Evolutionary conservation across 2,329 filamentous ascomycete genomes (phyloP).

Genomic region (Clarireedia monteithiana): DNA sequence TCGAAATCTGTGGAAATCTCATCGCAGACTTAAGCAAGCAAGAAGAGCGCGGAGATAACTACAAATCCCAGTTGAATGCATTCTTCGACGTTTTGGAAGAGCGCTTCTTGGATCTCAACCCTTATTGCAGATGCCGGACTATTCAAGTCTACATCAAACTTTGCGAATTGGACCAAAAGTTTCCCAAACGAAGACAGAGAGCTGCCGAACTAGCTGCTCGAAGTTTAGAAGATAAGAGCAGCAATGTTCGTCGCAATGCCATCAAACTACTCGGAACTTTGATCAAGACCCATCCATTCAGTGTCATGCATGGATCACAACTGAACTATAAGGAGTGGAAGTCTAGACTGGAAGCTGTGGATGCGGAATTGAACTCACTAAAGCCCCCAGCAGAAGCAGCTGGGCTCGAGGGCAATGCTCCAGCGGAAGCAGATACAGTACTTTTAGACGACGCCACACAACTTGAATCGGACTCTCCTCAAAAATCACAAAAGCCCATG

Average conservation of each 20-base stretch:
- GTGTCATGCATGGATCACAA: constrained; percentile 81
- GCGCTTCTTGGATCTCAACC: constrained; percentile 92
- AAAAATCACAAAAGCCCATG: constrained; percentile 51
- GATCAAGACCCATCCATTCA: constrained; percentile 92
- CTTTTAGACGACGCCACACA: constrained; percentile 86
- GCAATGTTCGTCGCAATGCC: constrained; percentile 89
- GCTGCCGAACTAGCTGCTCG: constrained; percentile 80
- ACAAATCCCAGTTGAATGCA: constrained; percentile 90
- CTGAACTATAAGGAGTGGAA: constrained; percentile 83
- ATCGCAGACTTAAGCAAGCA: constrained; percentile 84
- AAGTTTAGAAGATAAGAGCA: constrained; percentile 95
- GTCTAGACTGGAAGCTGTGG: constrained; percentile 70
- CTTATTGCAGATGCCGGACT: constrained; percentile 84
- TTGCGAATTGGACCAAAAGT: constrained; percentile 93
- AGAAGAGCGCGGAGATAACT: constrained; percentile 84
- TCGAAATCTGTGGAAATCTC: constrained; percentile 96
- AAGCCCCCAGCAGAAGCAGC: constrained; percentile 69
- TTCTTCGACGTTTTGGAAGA: constrained; percentile 97
- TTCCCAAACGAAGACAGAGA: constrained; percentile 81
- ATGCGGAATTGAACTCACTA: constrained; percentile 72
- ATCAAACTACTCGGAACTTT: constrained; percentile 85
- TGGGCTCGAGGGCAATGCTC: constrained; percentile 57
- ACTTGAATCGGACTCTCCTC: constrained; percentile 55
- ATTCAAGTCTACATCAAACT: constrained; percentile 91
- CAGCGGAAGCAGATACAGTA: constrained; percentile 63